Conservation (phyloP, 129 eudicot species). For the Saposhnikovia divaricata region DNA sequence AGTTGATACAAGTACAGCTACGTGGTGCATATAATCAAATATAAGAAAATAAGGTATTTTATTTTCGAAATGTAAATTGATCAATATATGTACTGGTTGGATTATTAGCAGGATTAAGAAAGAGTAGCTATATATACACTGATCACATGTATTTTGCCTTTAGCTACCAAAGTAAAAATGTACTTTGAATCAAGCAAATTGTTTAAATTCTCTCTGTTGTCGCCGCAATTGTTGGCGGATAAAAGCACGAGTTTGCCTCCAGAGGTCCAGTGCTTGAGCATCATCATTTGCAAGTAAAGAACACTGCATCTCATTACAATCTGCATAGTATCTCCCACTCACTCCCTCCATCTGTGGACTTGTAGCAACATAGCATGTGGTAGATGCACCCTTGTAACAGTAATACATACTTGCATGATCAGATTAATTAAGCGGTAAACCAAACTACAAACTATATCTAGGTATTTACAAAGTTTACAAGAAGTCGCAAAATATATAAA, state of each 20-base stretch:
- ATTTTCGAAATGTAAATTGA: too few species aligned
- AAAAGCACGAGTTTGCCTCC: constrained; percentile 65
- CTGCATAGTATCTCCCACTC: constrained; percentile 73
- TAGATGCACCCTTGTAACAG: constrained; percentile 66
- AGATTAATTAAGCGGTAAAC: neutral
- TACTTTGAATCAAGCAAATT: neutral
- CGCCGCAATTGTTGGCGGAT: constrained; percentile 35
- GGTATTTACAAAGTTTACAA: too few species aligned
- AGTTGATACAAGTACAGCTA: too few species aligned
- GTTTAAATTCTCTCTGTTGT: neutral
- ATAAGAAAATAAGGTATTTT: too few species aligned
- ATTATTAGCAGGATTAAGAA: neutral
- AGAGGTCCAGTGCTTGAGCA: constrained; percentile 46
- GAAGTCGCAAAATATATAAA: too few species aligned
- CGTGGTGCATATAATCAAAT: too few species aligned
- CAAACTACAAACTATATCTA: neutral
- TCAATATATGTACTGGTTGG: neutral
- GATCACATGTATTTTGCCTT: neutral
- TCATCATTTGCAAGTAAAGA: constrained; percentile 70
- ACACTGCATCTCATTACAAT: constrained; percentile 68
- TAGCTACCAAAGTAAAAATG: neutral
- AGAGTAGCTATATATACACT: neutral
- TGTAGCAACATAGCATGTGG: constrained; percentile 83
- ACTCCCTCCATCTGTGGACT: constrained; percentile 43
- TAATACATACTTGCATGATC: neutral